These are phyloP conservation scores for Lachancea thermotolerans DNA, from an alignment of 805 yeast species.

Conservation along the genomic window DNA sequence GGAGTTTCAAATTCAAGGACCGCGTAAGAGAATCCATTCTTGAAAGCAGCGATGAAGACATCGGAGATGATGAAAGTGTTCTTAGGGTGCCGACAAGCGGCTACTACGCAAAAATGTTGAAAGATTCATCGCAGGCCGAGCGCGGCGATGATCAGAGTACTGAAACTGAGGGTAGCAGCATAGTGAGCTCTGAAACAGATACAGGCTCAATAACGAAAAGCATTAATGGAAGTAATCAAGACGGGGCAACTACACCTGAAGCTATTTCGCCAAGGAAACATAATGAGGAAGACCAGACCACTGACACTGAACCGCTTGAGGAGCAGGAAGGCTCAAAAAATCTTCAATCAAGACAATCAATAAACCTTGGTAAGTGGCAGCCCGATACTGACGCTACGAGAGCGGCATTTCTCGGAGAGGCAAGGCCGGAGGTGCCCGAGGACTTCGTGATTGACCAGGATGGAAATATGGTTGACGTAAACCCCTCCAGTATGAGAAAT, in stretches of 20 bases:
- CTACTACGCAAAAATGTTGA: constrained; percentile 21
- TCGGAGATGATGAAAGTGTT: constrained; percentile 12
- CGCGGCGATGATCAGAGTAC: not conserved
- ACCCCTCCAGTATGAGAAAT: constrained; percentile 27
- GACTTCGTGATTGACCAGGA: constrained; percentile 31
- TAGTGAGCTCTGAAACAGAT: not conserved
- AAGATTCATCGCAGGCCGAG: not conserved
- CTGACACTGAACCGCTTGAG: constrained; percentile 3
- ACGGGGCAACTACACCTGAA: not conserved
- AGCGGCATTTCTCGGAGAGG: constrained; percentile 37
- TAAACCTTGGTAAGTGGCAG: constrained; percentile 51
- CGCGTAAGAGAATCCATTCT: constrained; percentile 14
- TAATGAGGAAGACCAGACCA: constrained; percentile 2
- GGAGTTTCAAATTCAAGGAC: constrained; percentile 10
- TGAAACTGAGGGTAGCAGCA: constrained; percentile 9
- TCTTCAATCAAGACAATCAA: constrained; percentile 15
- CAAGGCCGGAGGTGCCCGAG: constrained; percentile 29
- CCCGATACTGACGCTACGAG: constrained; percentile 42
- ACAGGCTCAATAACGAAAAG: constrained; percentile 1
- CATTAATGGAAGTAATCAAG: not conserved
- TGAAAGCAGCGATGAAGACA: constrained; percentile 15
- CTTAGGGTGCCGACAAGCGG: constrained; percentile 20
- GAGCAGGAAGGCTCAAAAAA: too few relatives aligned
- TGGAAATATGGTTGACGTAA: constrained; percentile 28
- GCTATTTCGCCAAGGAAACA: constrained; percentile 3